Conservation (phyloP, 208 protist species). For the Acanthamoeba healyi region DNA sequence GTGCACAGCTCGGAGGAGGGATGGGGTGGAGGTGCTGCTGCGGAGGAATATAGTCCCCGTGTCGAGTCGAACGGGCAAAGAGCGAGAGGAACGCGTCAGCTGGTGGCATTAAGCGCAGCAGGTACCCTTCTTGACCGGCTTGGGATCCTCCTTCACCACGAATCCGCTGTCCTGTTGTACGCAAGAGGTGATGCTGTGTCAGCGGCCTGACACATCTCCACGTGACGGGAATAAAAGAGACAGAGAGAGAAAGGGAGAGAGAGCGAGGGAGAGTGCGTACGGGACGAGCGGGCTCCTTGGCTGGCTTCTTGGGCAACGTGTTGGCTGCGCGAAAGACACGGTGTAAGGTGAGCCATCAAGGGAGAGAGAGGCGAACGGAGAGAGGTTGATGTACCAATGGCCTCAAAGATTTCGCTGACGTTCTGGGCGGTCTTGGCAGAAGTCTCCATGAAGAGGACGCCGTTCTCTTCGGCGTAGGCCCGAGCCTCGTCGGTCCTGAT, state of each 20-base stretch:
- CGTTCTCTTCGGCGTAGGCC: conserved; percentile 93
- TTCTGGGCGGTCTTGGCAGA: conserved; percentile 93
- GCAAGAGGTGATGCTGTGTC: too few species aligned
- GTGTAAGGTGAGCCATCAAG: not conserved
- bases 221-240: too few species aligned
- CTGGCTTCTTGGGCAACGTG: conserved; percentile 5
- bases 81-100: not conserved
- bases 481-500: conserved; percentile 92
- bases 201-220: too few species aligned
- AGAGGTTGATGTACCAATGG: conserved; percentile 83
- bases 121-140: not conserved
- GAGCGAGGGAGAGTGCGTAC: not conserved
- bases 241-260: too few species aligned
- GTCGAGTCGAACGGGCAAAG: not conserved
- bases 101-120: not conserved
- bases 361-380: not conserved
- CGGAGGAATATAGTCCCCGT: not conserved
- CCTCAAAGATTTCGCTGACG: conserved; percentile 93
- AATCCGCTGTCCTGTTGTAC: conserved; percentile 1
- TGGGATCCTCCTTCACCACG: not conserved
- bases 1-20: not conserved
- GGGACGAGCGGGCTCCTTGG: conserved; percentile 6
- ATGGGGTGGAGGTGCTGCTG: not conserved
- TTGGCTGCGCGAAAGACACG: not conserved
- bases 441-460: conserved; percentile 94